Conservation (phyloP, 176 grass and related monocot species). For the Triticum turgidum region DNA sequence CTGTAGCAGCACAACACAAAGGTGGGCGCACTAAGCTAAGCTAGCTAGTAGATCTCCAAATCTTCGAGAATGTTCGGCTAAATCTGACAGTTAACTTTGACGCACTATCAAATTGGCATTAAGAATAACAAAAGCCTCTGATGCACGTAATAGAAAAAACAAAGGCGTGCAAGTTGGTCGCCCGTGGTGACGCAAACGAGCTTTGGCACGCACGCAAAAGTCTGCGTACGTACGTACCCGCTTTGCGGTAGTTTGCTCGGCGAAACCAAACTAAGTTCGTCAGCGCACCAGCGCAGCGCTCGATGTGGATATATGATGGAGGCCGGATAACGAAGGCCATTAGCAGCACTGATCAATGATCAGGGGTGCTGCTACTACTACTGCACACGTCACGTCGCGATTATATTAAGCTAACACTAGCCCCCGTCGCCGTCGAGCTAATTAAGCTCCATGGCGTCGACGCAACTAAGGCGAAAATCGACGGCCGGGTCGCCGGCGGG, state of each 20-base stretch:
- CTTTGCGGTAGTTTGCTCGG: constrained; percentile 4
- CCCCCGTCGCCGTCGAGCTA: background rate
- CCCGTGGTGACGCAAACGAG: constrained; percentile 37
- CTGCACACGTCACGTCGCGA: background rate
- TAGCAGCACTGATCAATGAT: constrained; percentile 20
- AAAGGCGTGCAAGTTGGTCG: constrained; percentile 25
- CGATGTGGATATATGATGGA: constrained; percentile 40
- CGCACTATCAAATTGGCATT: background rate
- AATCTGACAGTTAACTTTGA: background rate
- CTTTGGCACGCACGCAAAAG: constrained; percentile 63
- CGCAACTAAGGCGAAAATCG: background rate
- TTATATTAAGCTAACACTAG: background rate
- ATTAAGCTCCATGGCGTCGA: background rate
- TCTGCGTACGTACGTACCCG: constrained; percentile 52
- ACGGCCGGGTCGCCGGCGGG: background rate
- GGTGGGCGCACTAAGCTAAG: background rate
- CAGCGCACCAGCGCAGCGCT: constrained; percentile 48
- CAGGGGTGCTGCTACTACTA: background rate
- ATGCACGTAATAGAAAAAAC: background rate
- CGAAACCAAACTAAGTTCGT: constrained; percentile 40
- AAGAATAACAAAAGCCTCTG: background rate
- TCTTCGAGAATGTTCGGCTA: background rate
- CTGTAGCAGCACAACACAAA: background rate
- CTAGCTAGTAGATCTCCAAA: background rate
- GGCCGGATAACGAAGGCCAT: constrained; percentile 39